These are phyloP conservation scores for Talaromyces borbonicus DNA, from an alignment of 495 filamentous ascomycete species.

Conservation along the genomic window DNA sequence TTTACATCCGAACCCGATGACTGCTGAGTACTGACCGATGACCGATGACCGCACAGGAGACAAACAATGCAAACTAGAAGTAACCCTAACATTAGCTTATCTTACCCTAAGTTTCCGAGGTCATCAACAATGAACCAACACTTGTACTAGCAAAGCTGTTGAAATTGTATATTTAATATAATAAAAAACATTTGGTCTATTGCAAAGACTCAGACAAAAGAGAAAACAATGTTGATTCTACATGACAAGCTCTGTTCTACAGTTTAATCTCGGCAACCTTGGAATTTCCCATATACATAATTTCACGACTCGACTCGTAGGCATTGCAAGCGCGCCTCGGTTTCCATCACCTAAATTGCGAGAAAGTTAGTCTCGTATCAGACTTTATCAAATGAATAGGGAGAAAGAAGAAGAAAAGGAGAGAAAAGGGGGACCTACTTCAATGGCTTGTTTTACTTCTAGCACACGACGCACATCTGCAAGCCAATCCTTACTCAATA, in stretches of 20 bases:
- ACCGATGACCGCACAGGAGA: neutral
- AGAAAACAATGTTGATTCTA: constrained; percentile 18
- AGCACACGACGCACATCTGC: constrained; percentile 76
- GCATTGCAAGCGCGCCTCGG: constrained; percentile 41
- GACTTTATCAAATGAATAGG: too few relatives aligned
- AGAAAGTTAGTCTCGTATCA: neutral
- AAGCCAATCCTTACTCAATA: constrained; percentile 85
- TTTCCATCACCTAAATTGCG: constrained; percentile 34
- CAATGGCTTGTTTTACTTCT: constrained; percentile 91
- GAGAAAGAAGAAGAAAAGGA: neutral
- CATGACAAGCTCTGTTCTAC: constrained; percentile 7
- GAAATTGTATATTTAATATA: too few relatives aligned
- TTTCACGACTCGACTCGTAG: constrained; percentile 33
- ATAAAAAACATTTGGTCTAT: too few relatives aligned
- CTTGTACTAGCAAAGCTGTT: too few relatives aligned
- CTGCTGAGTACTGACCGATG: neutral
- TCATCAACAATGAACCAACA: too few relatives aligned
- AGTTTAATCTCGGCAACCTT: neutral
- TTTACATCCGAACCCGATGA: too few relatives aligned
- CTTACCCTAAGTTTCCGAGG: too few relatives aligned
- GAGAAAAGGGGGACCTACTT: constrained; percentile 47
- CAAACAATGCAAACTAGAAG: constrained; percentile 8
- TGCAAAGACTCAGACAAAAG: constrained; percentile 12
- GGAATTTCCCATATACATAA: too few relatives aligned
- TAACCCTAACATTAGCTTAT: too few relatives aligned